Conservation (phyloP, 1,284 basidiomycete species). For the Lentinus polychrous region DNA sequence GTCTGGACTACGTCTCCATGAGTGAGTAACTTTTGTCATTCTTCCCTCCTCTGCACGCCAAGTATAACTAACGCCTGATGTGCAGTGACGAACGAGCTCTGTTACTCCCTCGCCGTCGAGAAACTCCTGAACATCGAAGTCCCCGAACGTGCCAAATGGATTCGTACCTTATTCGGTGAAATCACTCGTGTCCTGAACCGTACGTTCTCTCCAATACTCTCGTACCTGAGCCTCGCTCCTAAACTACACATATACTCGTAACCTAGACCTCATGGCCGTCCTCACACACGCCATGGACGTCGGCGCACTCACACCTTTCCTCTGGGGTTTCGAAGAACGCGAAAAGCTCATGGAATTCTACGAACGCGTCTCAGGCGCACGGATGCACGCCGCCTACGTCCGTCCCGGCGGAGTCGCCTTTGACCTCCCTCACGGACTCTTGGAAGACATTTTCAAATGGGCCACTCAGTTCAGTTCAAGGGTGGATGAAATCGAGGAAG, state of each 20-base stretch:
- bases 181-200: conserved; percentile 95
- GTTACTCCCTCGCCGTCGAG: conserved; percentile 96
- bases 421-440: conserved; percentile 91
- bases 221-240: background rate
- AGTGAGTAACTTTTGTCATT: conserved; percentile 70
- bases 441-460: conserved; percentile 98
- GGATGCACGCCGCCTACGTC: conserved; percentile 96
- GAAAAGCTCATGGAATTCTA: conserved; percentile 99
- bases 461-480: conserved; percentile 89
- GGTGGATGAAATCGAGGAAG: conserved; percentile 97
- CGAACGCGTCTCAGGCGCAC: conserved; percentile 96
- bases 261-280: conserved; percentile 89
- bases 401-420: conserved; percentile 98
- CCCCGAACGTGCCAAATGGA: conserved; percentile 99
- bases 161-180: conserved; percentile 95
- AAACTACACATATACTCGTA: background rate
- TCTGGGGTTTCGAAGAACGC: conserved; percentile 99
- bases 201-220: conserved; percentile 34
- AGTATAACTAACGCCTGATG: background rate
- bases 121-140: conserved; percentile 98
- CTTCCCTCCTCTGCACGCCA: background rate
- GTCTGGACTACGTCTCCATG: conserved; percentile 99
- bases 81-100: conserved; percentile 93
- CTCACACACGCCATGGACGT: conserved; percentile 96
- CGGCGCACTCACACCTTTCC: conserved; percentile 96